Conservation (phyloP, 2,329 filamentous ascomycete species). For the Xylariaceae sp. region DNA sequence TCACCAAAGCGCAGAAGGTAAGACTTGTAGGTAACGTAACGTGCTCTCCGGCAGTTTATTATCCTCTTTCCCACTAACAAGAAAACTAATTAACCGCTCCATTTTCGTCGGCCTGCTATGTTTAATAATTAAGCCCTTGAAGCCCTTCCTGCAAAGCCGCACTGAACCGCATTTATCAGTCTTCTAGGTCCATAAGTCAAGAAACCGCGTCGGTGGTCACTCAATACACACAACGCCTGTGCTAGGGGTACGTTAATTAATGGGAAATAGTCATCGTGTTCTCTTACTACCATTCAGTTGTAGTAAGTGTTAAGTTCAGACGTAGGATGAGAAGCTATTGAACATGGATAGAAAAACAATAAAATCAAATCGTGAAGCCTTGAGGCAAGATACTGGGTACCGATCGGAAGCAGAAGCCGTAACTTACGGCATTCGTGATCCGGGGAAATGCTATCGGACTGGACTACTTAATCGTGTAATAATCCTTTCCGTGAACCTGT, state of each 20-base stretch:
- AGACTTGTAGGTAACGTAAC: too few relatives aligned
- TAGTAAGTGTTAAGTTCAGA: neutral
- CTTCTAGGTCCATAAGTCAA: too few relatives aligned
- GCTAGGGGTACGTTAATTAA: neutral
- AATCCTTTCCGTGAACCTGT: neutral
- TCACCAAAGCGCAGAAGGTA: too few relatives aligned
- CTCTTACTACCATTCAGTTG: neutral
- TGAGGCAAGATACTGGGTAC: neutral
- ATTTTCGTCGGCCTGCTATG: too few relatives aligned
- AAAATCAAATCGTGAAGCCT: slow-evolving; percentile 9
- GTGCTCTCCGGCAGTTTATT: too few relatives aligned
- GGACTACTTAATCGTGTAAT: neutral
- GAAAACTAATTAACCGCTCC: too few relatives aligned
- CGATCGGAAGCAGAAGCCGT: neutral
- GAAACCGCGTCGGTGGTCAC: too few relatives aligned
- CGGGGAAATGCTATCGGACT: neutral
- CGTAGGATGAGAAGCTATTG: slow-evolving; percentile 7
- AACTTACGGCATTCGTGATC: neutral
- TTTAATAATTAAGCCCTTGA: too few relatives aligned
- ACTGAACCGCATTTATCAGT: too few relatives aligned
- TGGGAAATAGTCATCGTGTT: neutral
- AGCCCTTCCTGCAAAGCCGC: too few relatives aligned
- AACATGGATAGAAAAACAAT: slow-evolving; percentile 8
- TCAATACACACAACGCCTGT: too few relatives aligned
- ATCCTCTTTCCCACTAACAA: too few relatives aligned